These are phyloP conservation scores for Pneumocystis carinii DNA, from an alignment of 1,139 yeast species.

Conservation along the genomic window DNA sequence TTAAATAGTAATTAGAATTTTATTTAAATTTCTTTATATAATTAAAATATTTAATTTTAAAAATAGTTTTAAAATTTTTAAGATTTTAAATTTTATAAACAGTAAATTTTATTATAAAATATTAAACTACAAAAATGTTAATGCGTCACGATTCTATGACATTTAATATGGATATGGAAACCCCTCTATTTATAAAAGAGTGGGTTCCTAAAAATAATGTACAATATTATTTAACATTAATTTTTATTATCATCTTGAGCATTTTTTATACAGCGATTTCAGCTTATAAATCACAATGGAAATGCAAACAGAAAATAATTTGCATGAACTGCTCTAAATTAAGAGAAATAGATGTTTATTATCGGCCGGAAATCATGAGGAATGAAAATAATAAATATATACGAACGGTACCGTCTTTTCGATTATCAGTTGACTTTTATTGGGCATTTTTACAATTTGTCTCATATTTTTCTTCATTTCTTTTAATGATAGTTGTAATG, in stretches of 20 bases:
- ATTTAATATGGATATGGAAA: neutral
- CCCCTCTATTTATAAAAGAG: neutral
- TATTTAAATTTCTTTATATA: no score
- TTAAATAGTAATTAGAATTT: no score
- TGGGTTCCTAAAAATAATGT: neutral
- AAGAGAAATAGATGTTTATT: neutral
- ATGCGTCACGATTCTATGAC: neutral
- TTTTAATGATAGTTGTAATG: conserved; percentile 20
- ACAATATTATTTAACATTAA: neutral
- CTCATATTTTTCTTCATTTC: neutral
- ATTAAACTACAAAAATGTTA: neutral
- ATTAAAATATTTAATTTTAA: no score
- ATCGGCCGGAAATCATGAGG: neutral
- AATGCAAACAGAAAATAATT: neutral
- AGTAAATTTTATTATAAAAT: no score
- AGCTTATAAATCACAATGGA: neutral
- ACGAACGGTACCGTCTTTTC: neutral
- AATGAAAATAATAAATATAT: neutral
- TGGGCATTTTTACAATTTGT: neutral
- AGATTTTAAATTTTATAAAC: no score
- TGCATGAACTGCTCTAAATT: neutral
- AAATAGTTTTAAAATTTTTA: no score
- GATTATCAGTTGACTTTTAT: neutral
- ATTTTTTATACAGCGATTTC: neutral
- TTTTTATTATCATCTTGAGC: neutral